Conservation (phyloP, 2,329 filamentous ascomycete species). For the Botrytis sinoallii region DNA sequence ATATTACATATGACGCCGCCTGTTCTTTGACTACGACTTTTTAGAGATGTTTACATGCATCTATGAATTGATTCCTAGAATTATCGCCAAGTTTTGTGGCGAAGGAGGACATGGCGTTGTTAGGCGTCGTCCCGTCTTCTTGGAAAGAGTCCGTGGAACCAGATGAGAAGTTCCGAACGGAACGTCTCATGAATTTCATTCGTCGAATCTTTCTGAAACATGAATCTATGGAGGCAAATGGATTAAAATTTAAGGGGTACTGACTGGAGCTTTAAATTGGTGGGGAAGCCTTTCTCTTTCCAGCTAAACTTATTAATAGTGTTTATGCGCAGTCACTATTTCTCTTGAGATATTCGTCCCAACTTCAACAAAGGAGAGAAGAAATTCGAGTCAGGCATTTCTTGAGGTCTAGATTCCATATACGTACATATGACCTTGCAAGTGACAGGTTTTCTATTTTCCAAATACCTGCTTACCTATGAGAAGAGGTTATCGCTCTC, state of each 20-base stretch:
- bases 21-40: slow-evolving; percentile 10
- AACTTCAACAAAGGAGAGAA: neutral
- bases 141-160: slow-evolving; percentile 2
- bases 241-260: slow-evolving; percentile 1
- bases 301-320: neutral
- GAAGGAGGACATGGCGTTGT: slow-evolving; percentile 1
- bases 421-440: neutral
- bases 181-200: neutral
- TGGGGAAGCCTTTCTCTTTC: neutral
- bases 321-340: neutral
- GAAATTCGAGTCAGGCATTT: neutral
- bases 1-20: neutral
- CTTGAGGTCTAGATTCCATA: neutral
- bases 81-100: neutral
- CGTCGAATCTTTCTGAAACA: neutral
- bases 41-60: neutral
- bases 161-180: neutral
- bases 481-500: neutral
- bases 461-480: neutral
- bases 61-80: neutral
- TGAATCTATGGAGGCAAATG: neutral
- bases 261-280: neutral
- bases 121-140: neutral
- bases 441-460: neutral
- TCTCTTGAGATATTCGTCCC: neutral